Conservation (phyloP, 257 asterid genomes). For the Ophiorrhiza pumila region DNA sequence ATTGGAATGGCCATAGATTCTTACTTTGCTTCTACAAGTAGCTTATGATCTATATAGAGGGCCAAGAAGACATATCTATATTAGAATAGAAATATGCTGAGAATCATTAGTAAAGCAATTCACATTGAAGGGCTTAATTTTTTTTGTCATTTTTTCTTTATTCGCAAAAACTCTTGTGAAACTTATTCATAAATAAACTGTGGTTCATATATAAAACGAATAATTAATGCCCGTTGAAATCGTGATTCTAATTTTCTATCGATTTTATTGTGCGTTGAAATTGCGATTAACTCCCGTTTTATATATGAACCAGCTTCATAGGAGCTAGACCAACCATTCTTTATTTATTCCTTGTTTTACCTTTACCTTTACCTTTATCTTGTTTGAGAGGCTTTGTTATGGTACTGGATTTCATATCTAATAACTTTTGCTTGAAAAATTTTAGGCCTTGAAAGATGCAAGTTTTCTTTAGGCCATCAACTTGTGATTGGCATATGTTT, state of each 20-base stretch:
- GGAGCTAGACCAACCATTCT: no score
- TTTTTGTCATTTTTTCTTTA: no score
- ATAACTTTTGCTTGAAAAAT: neutral
- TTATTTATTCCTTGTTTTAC: neutral
- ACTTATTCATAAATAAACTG: no score
- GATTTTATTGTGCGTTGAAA: no score
- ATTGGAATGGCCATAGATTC: conserved; percentile 40
- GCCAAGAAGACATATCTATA: conserved; percentile 13
- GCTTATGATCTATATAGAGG: conserved; percentile 18
- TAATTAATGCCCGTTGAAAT: no score
- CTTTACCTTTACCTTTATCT: neutral
- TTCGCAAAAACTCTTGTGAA: no score
- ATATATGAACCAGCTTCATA: no score
- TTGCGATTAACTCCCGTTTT: no score
- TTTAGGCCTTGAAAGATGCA: neutral
- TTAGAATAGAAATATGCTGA: conserved; percentile 16
- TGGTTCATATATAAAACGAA: no score
- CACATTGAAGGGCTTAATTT: neutral
- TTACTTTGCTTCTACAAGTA: conserved; percentile 12
- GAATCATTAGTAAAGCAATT: conserved; percentile 17
- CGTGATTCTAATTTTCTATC: no score
- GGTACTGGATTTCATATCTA: neutral
- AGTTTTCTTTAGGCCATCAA: neutral
- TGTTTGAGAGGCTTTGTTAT: neutral
- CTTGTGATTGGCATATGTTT: neutral